Conservation (phyloP, 495 filamentous ascomycete genomes). For the Lepraria neglecta region DNA sequence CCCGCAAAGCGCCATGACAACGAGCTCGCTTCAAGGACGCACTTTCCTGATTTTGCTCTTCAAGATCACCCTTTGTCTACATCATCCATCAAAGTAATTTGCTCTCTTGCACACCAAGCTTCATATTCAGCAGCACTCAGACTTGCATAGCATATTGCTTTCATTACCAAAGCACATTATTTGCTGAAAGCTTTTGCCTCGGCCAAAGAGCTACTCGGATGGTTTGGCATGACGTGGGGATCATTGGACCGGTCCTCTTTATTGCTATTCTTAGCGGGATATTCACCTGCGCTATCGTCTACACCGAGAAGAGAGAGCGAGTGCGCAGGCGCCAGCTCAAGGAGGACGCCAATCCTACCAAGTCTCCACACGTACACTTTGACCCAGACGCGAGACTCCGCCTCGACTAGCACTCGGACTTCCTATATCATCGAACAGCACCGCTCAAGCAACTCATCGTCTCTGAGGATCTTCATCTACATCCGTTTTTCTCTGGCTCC, state of each 20-base stretch:
- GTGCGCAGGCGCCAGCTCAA: neutral
- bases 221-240: neutral
- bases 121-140: conserved; percentile 7
- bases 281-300: neutral
- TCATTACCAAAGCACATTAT: neutral
- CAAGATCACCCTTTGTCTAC: neutral
- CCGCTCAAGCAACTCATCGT: neutral
- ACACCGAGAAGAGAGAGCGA: neutral
- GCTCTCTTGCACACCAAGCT: conserved; percentile 3
- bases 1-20: no score
- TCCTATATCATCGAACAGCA: neutral
- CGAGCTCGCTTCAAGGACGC: no score
- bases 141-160: neutral
- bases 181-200: neutral
- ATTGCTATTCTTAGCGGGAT: neutral
- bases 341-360: neutral
- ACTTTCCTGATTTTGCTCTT: no score
- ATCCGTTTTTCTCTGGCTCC: neutral
- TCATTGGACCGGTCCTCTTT: neutral
- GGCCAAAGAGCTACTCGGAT: neutral
- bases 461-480: neutral
- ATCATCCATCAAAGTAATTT: neutral
- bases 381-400: conserved; percentile 1
- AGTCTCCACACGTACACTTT: conserved; percentile 8
- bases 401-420: conserved; percentile 2